Percentiles rank a stretch among this genome's conserved stretches.
These are phyloP conservation scores for Fomitopsis pinicola DNA, from an alignment of 1,284 basidiomycete species.

Conservation along the genomic window DNA sequence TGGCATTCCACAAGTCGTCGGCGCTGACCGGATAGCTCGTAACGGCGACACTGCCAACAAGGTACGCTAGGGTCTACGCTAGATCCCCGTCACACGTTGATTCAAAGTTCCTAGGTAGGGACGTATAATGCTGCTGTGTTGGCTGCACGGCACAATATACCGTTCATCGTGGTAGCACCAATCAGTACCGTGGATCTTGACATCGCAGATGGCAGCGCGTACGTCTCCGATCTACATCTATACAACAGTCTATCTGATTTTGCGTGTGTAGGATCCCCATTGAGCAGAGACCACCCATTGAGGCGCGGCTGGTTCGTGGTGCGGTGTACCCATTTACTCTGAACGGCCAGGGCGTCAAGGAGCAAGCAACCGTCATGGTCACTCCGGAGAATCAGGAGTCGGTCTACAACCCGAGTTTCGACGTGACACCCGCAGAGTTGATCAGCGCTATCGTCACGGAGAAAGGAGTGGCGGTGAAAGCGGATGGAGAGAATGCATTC, in stretches of 20 bases:
- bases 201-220: constrained; percentile 70
- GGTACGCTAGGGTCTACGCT: constrained; percentile 31
- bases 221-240: constrained; percentile 22
- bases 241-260: background rate
- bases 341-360: constrained; percentile 37
- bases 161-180: constrained; percentile 89
- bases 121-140: constrained; percentile 90
- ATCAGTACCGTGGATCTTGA: constrained; percentile 85
- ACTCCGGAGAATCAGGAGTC: constrained; percentile 63
- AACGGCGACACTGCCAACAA: constrained; percentile 97
- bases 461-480: constrained; percentile 76
- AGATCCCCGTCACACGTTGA: background rate
- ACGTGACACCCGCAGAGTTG: constrained; percentile 85
- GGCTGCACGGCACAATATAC: constrained; percentile 79
- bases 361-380: constrained; percentile 69
- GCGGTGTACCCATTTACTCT: constrained; percentile 51
- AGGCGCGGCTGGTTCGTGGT: constrained; percentile 85
- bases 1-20: constrained; percentile 49
- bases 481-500: constrained; percentile 44
- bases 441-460: constrained; percentile 87
- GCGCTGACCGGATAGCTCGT: constrained; percentile 80
- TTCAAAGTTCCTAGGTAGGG: constrained; percentile 53
- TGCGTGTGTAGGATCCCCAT: constrained; percentile 73
- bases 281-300: constrained; percentile 81
- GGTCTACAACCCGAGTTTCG: constrained; percentile 91